A percentile compares a stretch with the other conserved stretches of the same genome.
These are phyloP conservation scores for Ganoderma meredithae DNA, from an alignment of 1,284 basidiomycete species.

Conservation along the genomic window DNA sequence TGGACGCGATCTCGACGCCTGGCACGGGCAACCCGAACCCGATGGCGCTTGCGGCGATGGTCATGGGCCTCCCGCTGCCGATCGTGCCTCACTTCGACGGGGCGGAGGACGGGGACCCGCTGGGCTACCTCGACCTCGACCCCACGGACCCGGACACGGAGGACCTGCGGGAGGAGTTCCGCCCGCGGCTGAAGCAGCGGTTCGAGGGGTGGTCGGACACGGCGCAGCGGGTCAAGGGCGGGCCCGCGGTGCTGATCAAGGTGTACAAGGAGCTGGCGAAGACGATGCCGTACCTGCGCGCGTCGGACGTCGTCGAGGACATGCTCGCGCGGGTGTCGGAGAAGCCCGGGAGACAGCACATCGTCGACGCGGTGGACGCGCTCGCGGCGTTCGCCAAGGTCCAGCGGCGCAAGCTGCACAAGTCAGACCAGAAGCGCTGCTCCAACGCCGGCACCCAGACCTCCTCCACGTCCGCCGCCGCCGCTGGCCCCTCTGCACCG, in stretches of 20 bases:
- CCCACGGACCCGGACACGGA: slow-evolving; percentile 61
- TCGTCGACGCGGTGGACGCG: slow-evolving; percentile 57
- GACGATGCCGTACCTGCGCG: slow-evolving; percentile 63
- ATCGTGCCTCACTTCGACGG: slow-evolving; percentile 43
- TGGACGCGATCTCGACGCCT: slow-evolving; percentile 55
- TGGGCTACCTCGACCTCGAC: slow-evolving; percentile 61
- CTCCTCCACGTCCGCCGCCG: not conserved
- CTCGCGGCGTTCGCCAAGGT: slow-evolving; percentile 57
- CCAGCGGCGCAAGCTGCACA: slow-evolving; percentile 48
- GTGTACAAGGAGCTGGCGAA: slow-evolving; percentile 52
- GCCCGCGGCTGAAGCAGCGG: slow-evolving; percentile 60
- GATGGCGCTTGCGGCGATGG: slow-evolving; percentile 70
- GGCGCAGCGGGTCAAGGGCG: slow-evolving; percentile 46
- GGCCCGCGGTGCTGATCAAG: slow-evolving; percentile 44
- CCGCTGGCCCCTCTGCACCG: slow-evolving; percentile 3
- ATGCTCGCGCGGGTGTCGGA: slow-evolving; percentile 60
- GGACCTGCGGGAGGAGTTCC: slow-evolving; percentile 64
- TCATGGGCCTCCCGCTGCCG: slow-evolving; percentile 71
- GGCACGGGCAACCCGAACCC: slow-evolving; percentile 50
- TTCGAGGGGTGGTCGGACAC: slow-evolving; percentile 62
- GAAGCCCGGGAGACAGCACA: slow-evolving; percentile 57
- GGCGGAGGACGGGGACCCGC: slow-evolving; percentile 48
- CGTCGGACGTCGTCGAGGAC: slow-evolving; percentile 58
- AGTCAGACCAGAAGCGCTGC: slow-evolving; percentile 30
- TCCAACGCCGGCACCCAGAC: slow-evolving; percentile 16